A percentile compares a stretch with the other conserved stretches of the same genome.
Conservation (phyloP, 2,329 filamentous ascomycete species). For the Fusarium transvaalense region DNA sequence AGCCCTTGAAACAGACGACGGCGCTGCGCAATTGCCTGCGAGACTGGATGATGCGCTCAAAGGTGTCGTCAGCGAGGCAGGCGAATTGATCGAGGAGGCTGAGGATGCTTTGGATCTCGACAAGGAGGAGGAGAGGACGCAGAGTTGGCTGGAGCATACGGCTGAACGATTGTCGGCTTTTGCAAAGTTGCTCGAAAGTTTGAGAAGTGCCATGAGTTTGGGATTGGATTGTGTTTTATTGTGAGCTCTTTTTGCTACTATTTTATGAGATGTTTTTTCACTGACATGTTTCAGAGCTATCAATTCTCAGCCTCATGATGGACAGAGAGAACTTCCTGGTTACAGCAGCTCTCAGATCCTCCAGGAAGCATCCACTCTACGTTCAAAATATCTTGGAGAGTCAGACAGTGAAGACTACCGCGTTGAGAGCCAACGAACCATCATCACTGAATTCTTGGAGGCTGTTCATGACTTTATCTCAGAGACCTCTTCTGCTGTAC, state of each 20-base stretch:
- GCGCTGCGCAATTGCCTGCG: slow-evolving; percentile 21
- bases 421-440: slow-evolving; percentile 34
- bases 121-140: slow-evolving; percentile 27
- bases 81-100: slow-evolving; percentile 39
- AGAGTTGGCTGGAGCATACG: slow-evolving; percentile 43
- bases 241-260: slow-evolving; percentile 16
- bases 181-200: slow-evolving; percentile 34
- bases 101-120: slow-evolving; percentile 40
- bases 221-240: slow-evolving; percentile 42
- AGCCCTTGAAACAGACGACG: slow-evolving; percentile 23
- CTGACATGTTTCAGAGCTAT: slow-evolving; percentile 37
- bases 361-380: slow-evolving; percentile 41
- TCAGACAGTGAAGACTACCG: slow-evolving; percentile 40
- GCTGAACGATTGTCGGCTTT: slow-evolving; percentile 42
- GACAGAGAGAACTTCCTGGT: slow-evolving; percentile 41
- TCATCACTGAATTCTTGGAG: slow-evolving; percentile 41
- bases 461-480: slow-evolving; percentile 46
- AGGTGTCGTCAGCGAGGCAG: slow-evolving; percentile 37
- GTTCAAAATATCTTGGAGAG: slow-evolving; percentile 32
- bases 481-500: slow-evolving; percentile 33
- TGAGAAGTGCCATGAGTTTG: slow-evolving; percentile 45
- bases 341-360: slow-evolving; percentile 49
- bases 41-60: slow-evolving; percentile 31
- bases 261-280: too few relatives aligned
- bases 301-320: slow-evolving; percentile 41